phyloP scores from a whole-genome alignment of 306 rosid species.

The Herpetospermum pedunculosum region DNA sequence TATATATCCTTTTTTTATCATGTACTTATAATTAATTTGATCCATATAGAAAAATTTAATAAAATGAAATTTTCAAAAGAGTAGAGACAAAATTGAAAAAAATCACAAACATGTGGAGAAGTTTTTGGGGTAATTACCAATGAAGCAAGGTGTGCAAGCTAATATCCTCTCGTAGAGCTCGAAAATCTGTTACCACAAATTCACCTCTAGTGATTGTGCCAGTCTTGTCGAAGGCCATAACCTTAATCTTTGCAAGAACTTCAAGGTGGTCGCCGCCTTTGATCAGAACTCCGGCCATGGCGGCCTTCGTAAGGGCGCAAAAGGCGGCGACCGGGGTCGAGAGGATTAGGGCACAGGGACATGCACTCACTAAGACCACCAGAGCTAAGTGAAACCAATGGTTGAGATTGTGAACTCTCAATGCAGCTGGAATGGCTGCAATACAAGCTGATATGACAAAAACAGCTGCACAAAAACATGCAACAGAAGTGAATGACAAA shows the following conservation, averaged over 20 bases:
- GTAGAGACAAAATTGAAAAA: not conserved
- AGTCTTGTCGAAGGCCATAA: slow-evolving; percentile 80
- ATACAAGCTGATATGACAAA: slow-evolving; percentile 36
- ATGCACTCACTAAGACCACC: slow-evolving; percentile 83
- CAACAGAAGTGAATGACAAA: too few species aligned
- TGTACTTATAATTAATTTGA: too few species aligned
- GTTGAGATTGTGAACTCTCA: slow-evolving; percentile 30
- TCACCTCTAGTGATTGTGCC: slow-evolving; percentile 91
- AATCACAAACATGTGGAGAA: not conserved
- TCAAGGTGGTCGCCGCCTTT: slow-evolving; percentile 86
- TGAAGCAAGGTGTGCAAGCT: slow-evolving; percentile 46
- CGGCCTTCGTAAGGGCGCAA: slow-evolving; percentile 82
- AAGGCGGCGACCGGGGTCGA: slow-evolving; percentile 93
- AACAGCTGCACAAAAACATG: slow-evolving; percentile 42
- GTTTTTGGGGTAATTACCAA: slow-evolving; percentile 32
- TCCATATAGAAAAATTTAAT: too few species aligned
- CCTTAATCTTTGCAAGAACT: slow-evolving; percentile 57
- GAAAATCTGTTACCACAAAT: slow-evolving; percentile 53
- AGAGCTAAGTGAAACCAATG: slow-evolving; percentile 80
- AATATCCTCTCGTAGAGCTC: slow-evolving; percentile 45
- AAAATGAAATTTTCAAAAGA: not conserved
- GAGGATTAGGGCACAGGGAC: slow-evolving; percentile 83
- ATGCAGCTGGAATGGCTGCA: slow-evolving; percentile 48
- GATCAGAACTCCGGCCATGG: slow-evolving; percentile 72
- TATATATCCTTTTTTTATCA: too few species aligned